Evolutionary conservation across 1,284 basidiomycete species (phyloP).

Genomic region (Salmacisia buchloeana): DNA sequence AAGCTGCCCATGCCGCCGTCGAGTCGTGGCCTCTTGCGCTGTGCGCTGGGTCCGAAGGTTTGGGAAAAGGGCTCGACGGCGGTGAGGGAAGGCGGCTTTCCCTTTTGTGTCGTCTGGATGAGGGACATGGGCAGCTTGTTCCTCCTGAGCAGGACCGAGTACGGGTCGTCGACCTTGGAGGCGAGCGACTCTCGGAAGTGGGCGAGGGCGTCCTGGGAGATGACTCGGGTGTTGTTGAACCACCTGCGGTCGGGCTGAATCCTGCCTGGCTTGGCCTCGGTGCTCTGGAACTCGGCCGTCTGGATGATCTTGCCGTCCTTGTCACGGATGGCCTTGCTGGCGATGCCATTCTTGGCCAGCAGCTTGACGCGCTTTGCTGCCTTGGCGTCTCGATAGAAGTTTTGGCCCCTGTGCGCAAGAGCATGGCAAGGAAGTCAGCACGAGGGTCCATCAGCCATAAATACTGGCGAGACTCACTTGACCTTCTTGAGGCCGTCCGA

Average conservation of each 20-base stretch:
- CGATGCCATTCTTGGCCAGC: slow-evolving; percentile 41
- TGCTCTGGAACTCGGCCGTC: slow-evolving; percentile 45
- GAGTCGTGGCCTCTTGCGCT: slow-evolving; percentile 48
- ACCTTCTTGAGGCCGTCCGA: slow-evolving; percentile 13
- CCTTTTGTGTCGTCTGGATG: slow-evolving; percentile 41
- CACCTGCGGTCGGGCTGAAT: slow-evolving; percentile 49
- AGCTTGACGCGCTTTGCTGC: slow-evolving; percentile 48
- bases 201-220: slow-evolving; percentile 60
- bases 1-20: slow-evolving; percentile 41
- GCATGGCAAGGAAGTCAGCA: background rate
- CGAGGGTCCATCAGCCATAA: background rate
- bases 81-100: slow-evolving; percentile 42
- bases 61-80: slow-evolving; percentile 42
- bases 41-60: slow-evolving; percentile 47
- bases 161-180: slow-evolving; percentile 44
- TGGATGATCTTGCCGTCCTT: slow-evolving; percentile 44
- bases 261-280: slow-evolving; percentile 47
- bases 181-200: slow-evolving; percentile 48
- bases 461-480: slow-evolving; percentile 10
- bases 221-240: slow-evolving; percentile 83
- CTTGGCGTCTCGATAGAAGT: slow-evolving; percentile 50
- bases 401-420: slow-evolving; percentile 31
- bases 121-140: slow-evolving; percentile 50
- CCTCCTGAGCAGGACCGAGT: slow-evolving; percentile 43
- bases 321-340: slow-evolving; percentile 47